Evolutionary conservation across 23 red algal genomes (phyloP).

Genomic region (Gracilaria caudata): DNA sequence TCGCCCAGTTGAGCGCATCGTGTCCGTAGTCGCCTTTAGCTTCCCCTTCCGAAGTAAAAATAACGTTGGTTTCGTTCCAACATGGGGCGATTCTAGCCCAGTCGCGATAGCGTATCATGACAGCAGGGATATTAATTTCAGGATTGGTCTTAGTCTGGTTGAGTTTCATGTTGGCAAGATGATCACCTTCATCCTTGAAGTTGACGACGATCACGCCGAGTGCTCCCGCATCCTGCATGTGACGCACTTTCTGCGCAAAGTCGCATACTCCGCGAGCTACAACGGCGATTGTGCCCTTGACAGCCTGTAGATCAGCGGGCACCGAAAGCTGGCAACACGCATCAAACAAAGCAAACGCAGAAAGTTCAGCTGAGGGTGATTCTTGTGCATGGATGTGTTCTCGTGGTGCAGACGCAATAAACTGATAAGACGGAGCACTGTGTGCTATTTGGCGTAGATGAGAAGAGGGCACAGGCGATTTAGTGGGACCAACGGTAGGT

Average conservation of each 20-base stretch:
- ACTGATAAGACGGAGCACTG: neutral
- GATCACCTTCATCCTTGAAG: slow-evolving; percentile 58
- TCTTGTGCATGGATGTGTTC: neutral
- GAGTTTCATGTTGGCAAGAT: slow-evolving; percentile 84
- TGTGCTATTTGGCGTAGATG: neutral
- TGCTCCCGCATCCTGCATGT: slow-evolving; percentile 82
- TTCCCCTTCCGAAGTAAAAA: slow-evolving; percentile 77
- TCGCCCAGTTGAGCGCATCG: slow-evolving; percentile 88
- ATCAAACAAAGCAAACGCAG: slow-evolving; percentile 43
- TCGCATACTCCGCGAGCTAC: slow-evolving; percentile 79
- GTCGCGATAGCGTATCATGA: slow-evolving; percentile 77
- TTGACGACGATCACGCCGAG: slow-evolving; percentile 88
- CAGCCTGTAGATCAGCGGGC: slow-evolving; percentile 31
- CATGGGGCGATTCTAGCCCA: slow-evolving; percentile 75
- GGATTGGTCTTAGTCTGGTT: slow-evolving; percentile 53
- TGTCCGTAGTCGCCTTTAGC: slow-evolving; percentile 71
- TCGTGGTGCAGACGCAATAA: neutral
- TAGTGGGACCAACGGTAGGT: neutral
- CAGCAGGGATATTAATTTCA: slow-evolving; percentile 70
- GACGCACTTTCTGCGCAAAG: slow-evolving; percentile 75
- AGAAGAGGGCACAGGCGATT: slow-evolving; percentile 1
- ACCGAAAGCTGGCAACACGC: slow-evolving; percentile 51
- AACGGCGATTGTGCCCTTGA: slow-evolving; percentile 55
- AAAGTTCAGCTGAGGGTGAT: slow-evolving; percentile 1
- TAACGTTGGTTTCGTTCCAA: slow-evolving; percentile 43